A percentile compares a stretch with the other conserved stretches of the same genome.
phyloP scores from a whole-genome alignment of 2,329 filamentous ascomycete genomes.

The Raffaelea albimanens region DNA sequence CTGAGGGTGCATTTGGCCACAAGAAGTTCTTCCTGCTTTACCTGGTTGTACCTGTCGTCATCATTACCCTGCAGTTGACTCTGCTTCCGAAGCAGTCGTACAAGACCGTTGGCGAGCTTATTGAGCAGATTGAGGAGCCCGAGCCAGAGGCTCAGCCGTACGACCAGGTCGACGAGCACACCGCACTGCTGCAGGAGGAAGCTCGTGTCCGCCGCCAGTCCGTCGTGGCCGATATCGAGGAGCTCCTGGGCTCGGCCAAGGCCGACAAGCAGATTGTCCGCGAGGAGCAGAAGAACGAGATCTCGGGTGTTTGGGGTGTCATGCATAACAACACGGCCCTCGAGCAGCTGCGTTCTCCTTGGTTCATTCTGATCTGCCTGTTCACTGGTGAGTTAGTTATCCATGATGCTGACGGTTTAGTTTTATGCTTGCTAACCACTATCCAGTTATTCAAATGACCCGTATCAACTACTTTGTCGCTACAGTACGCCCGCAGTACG shows the following conservation, averaged over 20 bases:
- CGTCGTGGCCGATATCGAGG: conserved; percentile 61
- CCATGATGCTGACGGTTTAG: no score
- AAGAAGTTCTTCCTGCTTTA: conserved; percentile 65
- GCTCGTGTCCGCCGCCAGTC: conserved; percentile 51
- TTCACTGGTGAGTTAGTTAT: conserved; percentile 58
- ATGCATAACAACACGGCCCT: conserved; percentile 64
- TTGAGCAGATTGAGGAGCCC: conserved; percentile 57
- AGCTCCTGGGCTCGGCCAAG: conserved; percentile 55
- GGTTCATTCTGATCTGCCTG: conserved; percentile 75
- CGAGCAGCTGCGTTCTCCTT: conserved; percentile 68
- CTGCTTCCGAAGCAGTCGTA: conserved; percentile 69
- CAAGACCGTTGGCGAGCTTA: conserved; percentile 77
- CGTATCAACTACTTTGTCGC: conserved; percentile 91
- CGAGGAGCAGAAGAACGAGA: conserved; percentile 61
- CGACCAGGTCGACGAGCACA: conserved; percentile 50
- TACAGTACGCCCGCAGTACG: conserved; percentile 74
- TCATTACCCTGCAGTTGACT: conserved; percentile 56
- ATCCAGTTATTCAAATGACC: conserved; percentile 56
- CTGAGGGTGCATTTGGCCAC: conserved; percentile 44
- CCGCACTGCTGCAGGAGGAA: conserved; percentile 43
- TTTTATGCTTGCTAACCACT: not conserved
- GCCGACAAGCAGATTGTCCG: conserved; percentile 54
- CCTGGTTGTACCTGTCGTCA: conserved; percentile 58
- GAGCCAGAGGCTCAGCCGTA: conserved; percentile 22
- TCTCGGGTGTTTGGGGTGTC: conserved; percentile 76